A percentile compares a stretch with the other conserved stretches of the same genome.
phyloP scores from a whole-genome alignment of 2,329 filamentous ascomycete species.

The Alternaria postmessia region DNA sequence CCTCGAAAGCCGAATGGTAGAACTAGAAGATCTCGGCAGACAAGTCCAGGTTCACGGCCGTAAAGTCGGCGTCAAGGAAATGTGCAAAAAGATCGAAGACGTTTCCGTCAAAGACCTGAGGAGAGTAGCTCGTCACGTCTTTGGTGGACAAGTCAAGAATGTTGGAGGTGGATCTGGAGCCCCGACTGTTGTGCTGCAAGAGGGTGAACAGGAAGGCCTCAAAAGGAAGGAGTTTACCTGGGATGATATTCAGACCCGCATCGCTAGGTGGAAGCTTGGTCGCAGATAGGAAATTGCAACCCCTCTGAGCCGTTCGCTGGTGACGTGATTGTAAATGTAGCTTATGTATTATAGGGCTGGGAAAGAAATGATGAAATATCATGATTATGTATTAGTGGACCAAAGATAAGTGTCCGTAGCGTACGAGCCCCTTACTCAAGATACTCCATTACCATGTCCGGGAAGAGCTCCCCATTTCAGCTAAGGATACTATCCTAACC shows the following conservation, averaged over 20 bases:
- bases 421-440: not conserved
- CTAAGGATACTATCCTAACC: not conserved
- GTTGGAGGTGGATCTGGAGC: constrained; percentile 80
- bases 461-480: not conserved
- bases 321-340: not conserved
- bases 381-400: not conserved
- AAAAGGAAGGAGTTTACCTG: constrained; percentile 75
- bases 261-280: constrained; percentile 84
- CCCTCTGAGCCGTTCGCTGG: not conserved
- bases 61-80: constrained; percentile 90
- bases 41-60: constrained; percentile 97
- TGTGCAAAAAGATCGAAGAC: constrained; percentile 86
- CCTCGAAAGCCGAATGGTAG: constrained; percentile 94
- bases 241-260: constrained; percentile 88
- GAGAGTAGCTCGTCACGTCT: constrained; percentile 79
- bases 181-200: constrained; percentile 93
- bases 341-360: not conserved
- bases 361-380: not conserved
- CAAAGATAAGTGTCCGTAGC: not conserved
- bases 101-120: constrained; percentile 83
- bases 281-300: constrained; percentile 54
- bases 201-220: constrained; percentile 78
- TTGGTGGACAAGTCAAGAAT: constrained; percentile 80
- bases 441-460: not conserved
- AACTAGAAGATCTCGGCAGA: constrained; percentile 91